A percentile compares a stretch with the other conserved stretches of the same genome.
These are phyloP conservation scores for Alloteropsis semialata DNA, from an alignment of 176 grass and related monocot genomes.

Conservation along the genomic window DNA sequence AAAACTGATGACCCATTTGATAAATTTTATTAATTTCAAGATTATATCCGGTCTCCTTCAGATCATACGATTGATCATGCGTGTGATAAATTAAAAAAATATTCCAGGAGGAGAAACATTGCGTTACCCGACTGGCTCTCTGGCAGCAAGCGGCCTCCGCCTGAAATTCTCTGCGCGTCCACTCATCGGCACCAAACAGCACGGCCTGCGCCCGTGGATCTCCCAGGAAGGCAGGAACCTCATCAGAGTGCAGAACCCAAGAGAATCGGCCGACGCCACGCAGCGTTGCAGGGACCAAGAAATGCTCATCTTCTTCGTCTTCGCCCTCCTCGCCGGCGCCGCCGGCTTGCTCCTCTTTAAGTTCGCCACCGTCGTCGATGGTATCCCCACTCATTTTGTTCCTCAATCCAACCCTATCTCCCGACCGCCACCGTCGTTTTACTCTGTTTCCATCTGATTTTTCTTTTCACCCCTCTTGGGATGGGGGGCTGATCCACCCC, in stretches of 20 bases:
- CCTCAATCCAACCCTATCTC: background rate
- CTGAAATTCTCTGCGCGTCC: background rate
- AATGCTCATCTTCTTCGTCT: slow-evolving; percentile 43
- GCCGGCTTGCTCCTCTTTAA: slow-evolving; percentile 48
- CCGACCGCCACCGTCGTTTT: background rate
- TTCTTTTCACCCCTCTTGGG: background rate
- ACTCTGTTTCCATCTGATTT: background rate
- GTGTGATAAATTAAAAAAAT: no score
- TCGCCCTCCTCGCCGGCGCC: slow-evolving; percentile 39
- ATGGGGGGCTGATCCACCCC: background rate
- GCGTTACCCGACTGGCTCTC: no score
- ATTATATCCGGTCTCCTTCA: no score
- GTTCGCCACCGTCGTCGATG: slow-evolving; percentile 76
- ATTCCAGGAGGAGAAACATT: no score
- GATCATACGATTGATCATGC: no score
- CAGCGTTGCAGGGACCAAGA: background rate
- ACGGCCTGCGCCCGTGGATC: background rate
- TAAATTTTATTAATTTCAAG: no score
- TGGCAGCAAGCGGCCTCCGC: no score
- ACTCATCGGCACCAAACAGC: background rate
- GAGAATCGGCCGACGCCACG: background rate
- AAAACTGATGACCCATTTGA: no score
- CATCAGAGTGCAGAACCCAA: background rate
- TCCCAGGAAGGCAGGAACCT: background rate
- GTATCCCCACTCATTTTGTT: background rate